Evolutionary conservation across 2,329 filamentous ascomycete species (phyloP).

Genomic region (Colletotrichum noveboracense): DNA sequence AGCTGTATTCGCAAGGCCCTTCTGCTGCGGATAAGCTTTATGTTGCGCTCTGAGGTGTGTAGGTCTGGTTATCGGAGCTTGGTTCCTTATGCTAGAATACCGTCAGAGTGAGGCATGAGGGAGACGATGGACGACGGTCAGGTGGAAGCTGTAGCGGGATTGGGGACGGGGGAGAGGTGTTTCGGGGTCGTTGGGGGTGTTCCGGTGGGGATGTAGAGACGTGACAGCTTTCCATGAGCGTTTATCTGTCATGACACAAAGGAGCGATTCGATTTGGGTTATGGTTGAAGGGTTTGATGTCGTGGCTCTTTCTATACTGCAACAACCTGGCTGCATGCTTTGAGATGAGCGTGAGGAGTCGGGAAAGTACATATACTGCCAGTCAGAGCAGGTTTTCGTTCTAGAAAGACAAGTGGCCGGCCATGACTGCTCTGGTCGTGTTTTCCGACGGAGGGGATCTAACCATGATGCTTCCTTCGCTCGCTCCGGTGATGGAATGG

Average conservation of each 20-base stretch:
- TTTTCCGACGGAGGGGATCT: no score
- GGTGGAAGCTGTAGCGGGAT: accelerated
- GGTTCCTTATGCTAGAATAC: accelerated
- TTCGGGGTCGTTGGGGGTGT: accelerated
- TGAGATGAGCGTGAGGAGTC: no score
- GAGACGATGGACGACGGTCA: background rate
- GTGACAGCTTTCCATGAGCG: accelerated
- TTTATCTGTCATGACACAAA: accelerated
- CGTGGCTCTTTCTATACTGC: background rate
- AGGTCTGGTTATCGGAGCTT: accelerated
- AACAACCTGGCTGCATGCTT: no score
- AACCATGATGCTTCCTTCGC: no score
- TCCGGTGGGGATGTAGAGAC: accelerated
- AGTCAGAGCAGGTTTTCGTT: no score
- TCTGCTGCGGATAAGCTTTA: background rate
- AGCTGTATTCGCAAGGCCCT: no score
- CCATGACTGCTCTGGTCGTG: no score
- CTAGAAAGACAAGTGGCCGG: no score
- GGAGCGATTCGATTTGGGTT: accelerated
- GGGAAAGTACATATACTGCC: no score
- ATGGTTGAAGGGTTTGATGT: accelerated
- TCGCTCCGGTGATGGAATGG: no score
- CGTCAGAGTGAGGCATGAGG: accelerated
- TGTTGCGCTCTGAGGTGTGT: background rate
- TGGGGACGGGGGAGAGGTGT: accelerated